phyloP scores from a whole-genome alignment of 805 yeast species.

The Candida loeiensis region DNA sequence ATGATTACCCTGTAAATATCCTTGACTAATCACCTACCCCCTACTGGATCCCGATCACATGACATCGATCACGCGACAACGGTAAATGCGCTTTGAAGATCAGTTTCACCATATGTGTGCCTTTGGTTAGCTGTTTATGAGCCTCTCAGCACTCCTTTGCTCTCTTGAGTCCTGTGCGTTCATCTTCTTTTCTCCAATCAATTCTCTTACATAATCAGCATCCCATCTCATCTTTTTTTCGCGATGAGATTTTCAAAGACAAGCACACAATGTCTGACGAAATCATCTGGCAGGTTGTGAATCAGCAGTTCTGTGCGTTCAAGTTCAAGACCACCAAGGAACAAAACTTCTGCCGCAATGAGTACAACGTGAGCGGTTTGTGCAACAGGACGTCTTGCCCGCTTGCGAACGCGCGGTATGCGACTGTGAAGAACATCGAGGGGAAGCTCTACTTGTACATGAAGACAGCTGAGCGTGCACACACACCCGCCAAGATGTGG shows the following conservation, averaged over 20 bases:
- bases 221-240: slow-evolving; percentile 7
- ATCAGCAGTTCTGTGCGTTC: slow-evolving; percentile 93
- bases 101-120: too few species aligned
- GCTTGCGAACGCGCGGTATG: slow-evolving; percentile 87
- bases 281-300: slow-evolving; percentile 96
- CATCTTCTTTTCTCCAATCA: background rate
- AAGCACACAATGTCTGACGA: slow-evolving; percentile 53
- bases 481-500: slow-evolving; percentile 92
- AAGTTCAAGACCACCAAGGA: slow-evolving; percentile 84
- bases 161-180: too few species aligned
- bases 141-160: background rate
- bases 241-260: slow-evolving; percentile 5
- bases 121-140: too few species aligned
- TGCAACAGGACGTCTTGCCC: slow-evolving; percentile 96
- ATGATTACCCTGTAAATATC: too few species aligned
- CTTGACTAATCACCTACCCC: too few species aligned
- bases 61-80: too few species aligned
- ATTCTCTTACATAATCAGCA: slow-evolving; percentile 5
- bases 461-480: slow-evolving; percentile 98
- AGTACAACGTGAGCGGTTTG: slow-evolving; percentile 91
- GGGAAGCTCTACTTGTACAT: slow-evolving; percentile 83
- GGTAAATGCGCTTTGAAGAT: too few species aligned
- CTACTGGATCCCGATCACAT: too few species aligned
- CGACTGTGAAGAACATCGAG: slow-evolving; percentile 77
- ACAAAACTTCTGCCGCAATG: slow-evolving; percentile 92